phyloP scores from a whole-genome alignment of 208 protist species.

The Crithidia brevicula region DNA sequence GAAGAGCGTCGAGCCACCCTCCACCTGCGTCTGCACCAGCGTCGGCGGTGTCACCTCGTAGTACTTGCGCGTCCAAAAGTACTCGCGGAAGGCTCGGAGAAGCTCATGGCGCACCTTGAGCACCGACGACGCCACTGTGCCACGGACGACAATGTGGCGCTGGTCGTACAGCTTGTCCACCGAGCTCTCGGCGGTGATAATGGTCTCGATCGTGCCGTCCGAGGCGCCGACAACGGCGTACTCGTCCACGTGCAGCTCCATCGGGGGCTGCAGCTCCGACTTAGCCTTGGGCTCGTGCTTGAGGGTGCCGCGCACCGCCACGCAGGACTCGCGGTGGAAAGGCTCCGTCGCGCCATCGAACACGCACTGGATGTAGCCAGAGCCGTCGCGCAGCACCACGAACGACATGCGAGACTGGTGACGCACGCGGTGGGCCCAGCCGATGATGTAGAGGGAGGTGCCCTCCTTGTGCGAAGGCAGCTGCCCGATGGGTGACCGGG shows the following conservation, averaged over 20 bases:
- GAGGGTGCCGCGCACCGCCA: constrained; percentile 82
- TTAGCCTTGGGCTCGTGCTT: constrained; percentile 84
- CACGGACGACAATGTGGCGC: constrained; percentile 96
- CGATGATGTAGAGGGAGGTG: constrained; percentile 83
- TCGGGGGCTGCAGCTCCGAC: constrained; percentile 72
- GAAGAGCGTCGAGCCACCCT: constrained; percentile 98
- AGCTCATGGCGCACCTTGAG: constrained; percentile 93
- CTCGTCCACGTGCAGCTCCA: constrained; percentile 90
- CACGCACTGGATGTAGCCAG: constrained; percentile 96
- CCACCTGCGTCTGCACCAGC: constrained; percentile 98
- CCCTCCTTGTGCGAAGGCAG: constrained; percentile 54
- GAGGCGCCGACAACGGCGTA: constrained; percentile 87
- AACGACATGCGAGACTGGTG: constrained; percentile 96
- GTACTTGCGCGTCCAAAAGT: constrained; percentile 92
- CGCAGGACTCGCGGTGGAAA: constrained; percentile 88
- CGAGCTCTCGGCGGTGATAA: constrained; percentile 92
- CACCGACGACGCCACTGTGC: constrained; percentile 87
- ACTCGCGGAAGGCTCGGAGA: constrained; percentile 94
- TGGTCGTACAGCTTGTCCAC: constrained; percentile 94
- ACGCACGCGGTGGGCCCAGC: constrained; percentile 96
- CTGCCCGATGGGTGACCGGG: constrained; percentile 52
- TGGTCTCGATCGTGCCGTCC: constrained; percentile 86
- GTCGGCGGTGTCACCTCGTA: constrained; percentile 98
- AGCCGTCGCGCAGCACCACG: constrained; percentile 96
- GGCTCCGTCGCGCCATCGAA: constrained; percentile 81